Conservation (phyloP, 139 green algal genomes). For the Tetraselmis chui region DNA sequence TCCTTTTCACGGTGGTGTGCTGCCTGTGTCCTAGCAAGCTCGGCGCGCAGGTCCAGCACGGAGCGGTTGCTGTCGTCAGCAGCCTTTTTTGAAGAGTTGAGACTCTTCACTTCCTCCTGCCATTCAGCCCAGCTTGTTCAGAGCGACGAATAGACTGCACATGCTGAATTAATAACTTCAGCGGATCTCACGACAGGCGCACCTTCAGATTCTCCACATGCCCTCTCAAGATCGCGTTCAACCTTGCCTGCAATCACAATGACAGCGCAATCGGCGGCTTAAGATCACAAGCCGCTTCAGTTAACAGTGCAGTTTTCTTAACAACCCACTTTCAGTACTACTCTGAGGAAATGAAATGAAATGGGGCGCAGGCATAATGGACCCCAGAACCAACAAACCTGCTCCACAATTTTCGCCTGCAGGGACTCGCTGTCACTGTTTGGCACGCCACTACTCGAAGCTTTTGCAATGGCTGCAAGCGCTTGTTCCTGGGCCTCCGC, state of each 20-base stretch:
- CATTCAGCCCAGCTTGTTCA: no score
- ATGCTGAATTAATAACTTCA: no score
- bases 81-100: background rate
- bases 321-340: no score
- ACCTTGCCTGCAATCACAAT: background rate
- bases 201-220: background rate
- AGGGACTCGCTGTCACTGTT: no score
- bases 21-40: background rate
- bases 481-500: background rate
- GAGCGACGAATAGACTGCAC: no score
- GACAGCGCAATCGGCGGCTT: no score
- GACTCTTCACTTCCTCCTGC: background rate
- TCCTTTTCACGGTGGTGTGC: background rate
- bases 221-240: background rate
- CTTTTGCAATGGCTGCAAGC: background rate
- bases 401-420: background rate
- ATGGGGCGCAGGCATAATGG: no score
- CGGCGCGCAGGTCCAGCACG: background rate
- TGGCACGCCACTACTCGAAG: no score
- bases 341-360: no score
- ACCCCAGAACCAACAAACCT: no score
- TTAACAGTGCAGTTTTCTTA: no score
- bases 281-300: no score
- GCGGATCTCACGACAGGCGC: background rate
- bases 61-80: background rate